These are phyloP conservation scores for Trichophyton schoenleinii DNA, from an alignment of 2,329 filamentous ascomycete genomes.

Conservation along the genomic window DNA sequence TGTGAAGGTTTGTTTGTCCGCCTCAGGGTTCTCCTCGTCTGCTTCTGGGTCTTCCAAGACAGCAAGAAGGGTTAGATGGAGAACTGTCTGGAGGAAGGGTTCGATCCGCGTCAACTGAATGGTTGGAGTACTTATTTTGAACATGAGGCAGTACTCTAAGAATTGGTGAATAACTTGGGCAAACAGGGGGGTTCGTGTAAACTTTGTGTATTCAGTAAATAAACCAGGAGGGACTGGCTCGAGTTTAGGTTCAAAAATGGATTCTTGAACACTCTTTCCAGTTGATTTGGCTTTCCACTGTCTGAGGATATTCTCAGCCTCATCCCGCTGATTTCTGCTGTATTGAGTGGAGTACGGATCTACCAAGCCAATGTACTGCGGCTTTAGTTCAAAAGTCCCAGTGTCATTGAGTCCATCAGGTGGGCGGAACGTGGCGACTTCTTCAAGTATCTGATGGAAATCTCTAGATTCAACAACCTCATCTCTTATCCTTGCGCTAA, in stretches of 20 bases:
- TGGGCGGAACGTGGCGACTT: conserved; percentile 78
- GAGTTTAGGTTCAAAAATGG: conserved; percentile 83
- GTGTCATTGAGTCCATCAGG: conserved; percentile 87
- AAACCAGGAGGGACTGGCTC: conserved; percentile 62
- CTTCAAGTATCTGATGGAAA: conserved; percentile 70
- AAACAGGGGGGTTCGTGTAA: conserved; percentile 76
- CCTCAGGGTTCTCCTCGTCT: conserved; percentile 36
- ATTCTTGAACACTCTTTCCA: conserved; percentile 64
- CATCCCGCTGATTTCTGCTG: conserved; percentile 91
- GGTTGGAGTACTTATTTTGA: conserved; percentile 54
- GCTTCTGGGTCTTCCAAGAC: conserved; percentile 66
- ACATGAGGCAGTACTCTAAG: conserved; percentile 65
- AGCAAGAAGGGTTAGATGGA: conserved; percentile 77
- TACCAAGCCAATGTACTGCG: conserved; percentile 71
- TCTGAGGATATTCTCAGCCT: conserved; percentile 81
- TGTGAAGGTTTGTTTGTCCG: conserved; percentile 52
- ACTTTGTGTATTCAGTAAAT: conserved; percentile 62
- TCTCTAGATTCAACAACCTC: conserved; percentile 80
- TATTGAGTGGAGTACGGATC: conserved; percentile 96
- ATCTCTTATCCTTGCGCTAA: conserved; percentile 74
- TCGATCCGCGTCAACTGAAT: conserved; percentile 76
- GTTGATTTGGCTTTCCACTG: conserved; percentile 78
- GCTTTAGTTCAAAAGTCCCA: conserved; percentile 84
- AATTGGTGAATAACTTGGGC: conserved; percentile 82
- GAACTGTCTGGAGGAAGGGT: conserved; percentile 77